Conservation (phyloP, 2,329 filamentous ascomycete species). For the Ceratocystis albifundus region DNA sequence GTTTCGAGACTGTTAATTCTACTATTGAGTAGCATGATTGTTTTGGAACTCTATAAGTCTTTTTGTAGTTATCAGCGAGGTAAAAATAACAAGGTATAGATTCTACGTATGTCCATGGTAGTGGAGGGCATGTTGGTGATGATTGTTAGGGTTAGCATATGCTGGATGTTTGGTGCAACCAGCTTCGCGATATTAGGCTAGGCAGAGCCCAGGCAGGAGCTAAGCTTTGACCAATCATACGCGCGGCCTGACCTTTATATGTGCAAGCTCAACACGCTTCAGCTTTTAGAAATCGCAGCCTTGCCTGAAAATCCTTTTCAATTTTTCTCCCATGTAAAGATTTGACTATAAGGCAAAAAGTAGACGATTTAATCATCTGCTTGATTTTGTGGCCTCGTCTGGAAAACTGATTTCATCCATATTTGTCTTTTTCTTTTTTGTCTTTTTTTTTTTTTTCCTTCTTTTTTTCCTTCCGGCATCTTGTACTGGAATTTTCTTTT, state of each 20-base stretch:
- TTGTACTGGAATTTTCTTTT: background rate
- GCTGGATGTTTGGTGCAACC: background rate
- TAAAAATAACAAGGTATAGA: no score
- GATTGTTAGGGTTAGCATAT: no score
- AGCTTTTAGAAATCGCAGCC: background rate
- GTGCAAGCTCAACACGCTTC: background rate
- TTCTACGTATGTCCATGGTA: no score
- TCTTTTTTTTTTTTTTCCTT: background rate
- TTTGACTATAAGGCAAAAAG: slow-evolving; percentile 1
- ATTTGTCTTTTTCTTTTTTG: background rate
- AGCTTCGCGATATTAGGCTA: background rate
- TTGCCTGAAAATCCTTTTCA: slow-evolving; percentile 2
- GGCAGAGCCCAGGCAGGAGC: background rate
- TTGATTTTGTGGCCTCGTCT: background rate
- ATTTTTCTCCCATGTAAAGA: background rate
- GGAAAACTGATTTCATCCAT: background rate
- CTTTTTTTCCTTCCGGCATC: no score
- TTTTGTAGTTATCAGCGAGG: no score
- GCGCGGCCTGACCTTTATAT: background rate
- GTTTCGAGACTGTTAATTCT: no score
- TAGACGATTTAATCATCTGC: background rate
- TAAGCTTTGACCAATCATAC: slow-evolving; percentile 4
- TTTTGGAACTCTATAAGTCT: no score
- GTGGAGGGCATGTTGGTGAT: no score
- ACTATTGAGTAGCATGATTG: no score